A percentile compares a stretch with the other conserved stretches of the same genome.
Conservation (phyloP, 1,284 basidiomycete species). For the Waitea zeae region DNA sequence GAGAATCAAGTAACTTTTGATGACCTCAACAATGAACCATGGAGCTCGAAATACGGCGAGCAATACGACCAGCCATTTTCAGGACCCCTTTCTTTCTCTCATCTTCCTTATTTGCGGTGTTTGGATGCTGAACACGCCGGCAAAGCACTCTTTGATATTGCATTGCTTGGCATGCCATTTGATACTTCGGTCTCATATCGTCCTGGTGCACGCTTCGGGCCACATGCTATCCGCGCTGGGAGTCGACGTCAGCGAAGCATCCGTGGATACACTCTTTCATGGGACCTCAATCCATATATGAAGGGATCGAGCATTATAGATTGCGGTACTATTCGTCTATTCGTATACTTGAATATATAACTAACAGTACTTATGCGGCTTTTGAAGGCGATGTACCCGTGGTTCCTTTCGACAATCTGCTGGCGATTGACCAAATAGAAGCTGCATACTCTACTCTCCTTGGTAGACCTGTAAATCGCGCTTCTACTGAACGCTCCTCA, state of each 20-base stretch:
- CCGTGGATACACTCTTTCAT: conserved; percentile 45
- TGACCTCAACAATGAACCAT: no score
- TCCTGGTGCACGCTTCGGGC: conserved; percentile 68
- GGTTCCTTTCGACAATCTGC: conserved; percentile 53
- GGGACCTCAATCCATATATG: conserved; percentile 51
- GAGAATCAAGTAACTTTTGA: no score
- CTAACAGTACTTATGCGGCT: no score
- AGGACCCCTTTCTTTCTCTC: conserved; percentile 59
- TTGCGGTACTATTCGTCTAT: conserved; percentile 55
- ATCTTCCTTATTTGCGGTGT: conserved; percentile 52
- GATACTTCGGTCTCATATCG: conserved; percentile 60
- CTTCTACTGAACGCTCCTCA: conserved; percentile 10
- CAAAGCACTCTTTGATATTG: conserved; percentile 51
- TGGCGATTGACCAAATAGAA: conserved; percentile 67
- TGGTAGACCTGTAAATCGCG: conserved; percentile 22
- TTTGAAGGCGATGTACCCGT: conserved; percentile 11
- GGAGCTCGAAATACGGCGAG: conserved; percentile 53
- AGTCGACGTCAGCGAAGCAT: conserved; percentile 43
- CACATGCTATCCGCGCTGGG: conserved; percentile 63
- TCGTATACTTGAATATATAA: background rate
- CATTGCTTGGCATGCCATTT: conserved; percentile 67
- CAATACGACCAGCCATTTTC: conserved; percentile 55
- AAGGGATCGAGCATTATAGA: conserved; percentile 47
- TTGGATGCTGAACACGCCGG: conserved; percentile 40
- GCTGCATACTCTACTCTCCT: conserved; percentile 59